Percentiles rank a stretch among this genome's conserved stretches.
Conservation (phyloP, 495 filamentous ascomycete genomes). For the Lichina pygmaea region DNA sequence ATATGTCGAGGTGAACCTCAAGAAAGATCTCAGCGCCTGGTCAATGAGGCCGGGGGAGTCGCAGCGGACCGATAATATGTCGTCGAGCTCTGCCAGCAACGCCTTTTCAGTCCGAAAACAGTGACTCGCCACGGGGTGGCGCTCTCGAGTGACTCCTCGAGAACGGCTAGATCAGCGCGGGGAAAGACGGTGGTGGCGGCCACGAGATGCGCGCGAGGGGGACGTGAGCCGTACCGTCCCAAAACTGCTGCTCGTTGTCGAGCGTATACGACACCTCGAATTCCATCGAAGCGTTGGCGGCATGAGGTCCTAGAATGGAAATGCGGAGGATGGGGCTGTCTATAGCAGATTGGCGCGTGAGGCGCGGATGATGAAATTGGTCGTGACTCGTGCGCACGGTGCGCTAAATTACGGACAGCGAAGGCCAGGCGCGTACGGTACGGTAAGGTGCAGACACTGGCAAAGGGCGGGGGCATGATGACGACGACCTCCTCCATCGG, state of each 20-base stretch:
- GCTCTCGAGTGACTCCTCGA: conserved; percentile 1
- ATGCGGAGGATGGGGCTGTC: no score
- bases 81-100: conserved; percentile 39
- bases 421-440: no score
- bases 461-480: no score
- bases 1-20: conserved; percentile 49
- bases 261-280: conserved; percentile 37
- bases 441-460: no score
- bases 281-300: conserved; percentile 18
- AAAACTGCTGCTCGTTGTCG: conserved; percentile 80
- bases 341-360: no score
- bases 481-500: no score
- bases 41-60: conserved; percentile 59
- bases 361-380: no score
- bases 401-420: no score
- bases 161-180: not conserved
- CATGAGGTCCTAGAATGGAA: not conserved
- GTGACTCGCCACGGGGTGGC: no score
- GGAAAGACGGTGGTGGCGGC: conserved; percentile 4
- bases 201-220: conserved; percentile 2
- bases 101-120: no score
- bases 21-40: conserved; percentile 57
- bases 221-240: conserved; percentile 38
- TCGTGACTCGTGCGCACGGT: no score
- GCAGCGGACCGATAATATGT: conserved; percentile 48